Conservation (phyloP, 2,329 filamentous ascomycete species). For the Cordyceps tenuipes region DNA sequence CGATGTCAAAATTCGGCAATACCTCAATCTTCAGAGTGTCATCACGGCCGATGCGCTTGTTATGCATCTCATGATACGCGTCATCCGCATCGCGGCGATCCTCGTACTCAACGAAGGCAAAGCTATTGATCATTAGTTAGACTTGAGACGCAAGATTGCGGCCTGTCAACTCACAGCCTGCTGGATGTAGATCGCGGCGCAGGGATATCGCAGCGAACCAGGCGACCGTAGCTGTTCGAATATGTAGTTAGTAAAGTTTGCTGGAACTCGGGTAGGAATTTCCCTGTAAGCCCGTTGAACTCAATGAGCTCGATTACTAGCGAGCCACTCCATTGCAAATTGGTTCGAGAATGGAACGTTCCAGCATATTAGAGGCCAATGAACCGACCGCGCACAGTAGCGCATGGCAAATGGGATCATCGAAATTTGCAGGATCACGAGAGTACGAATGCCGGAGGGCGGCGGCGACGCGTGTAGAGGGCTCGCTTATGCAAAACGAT, state of each 20-base stretch:
- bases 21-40: constrained; percentile 98
- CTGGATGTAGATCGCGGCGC: constrained; percentile 88
- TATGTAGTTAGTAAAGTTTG: constrained; percentile 38
- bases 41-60: constrained; percentile 94
- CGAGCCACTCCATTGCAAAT: constrained; percentile 6
- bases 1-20: constrained; percentile 22
- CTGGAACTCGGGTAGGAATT: neutral
- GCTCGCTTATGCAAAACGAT: constrained; percentile 29
- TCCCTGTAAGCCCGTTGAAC: constrained; percentile 2
- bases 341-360: neutral
- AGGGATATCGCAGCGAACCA: constrained; percentile 97
- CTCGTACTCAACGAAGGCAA: constrained; percentile 99
- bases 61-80: constrained; percentile 99
- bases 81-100: constrained; percentile 96
- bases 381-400: neutral
- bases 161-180: constrained; percentile 69
- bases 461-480: constrained; percentile 17
- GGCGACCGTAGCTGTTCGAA: constrained; percentile 73
- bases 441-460: neutral
- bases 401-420: neutral
- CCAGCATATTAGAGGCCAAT: neutral
- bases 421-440: neutral
- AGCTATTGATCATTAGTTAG: constrained; percentile 40
- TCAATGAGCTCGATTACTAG: constrained; percentile 6
- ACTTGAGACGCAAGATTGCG: neutral